These are phyloP conservation scores for Metschnikowia bowlesiae DNA, from an alignment of 805 yeast genomes.

Conservation along the genomic window DNA sequence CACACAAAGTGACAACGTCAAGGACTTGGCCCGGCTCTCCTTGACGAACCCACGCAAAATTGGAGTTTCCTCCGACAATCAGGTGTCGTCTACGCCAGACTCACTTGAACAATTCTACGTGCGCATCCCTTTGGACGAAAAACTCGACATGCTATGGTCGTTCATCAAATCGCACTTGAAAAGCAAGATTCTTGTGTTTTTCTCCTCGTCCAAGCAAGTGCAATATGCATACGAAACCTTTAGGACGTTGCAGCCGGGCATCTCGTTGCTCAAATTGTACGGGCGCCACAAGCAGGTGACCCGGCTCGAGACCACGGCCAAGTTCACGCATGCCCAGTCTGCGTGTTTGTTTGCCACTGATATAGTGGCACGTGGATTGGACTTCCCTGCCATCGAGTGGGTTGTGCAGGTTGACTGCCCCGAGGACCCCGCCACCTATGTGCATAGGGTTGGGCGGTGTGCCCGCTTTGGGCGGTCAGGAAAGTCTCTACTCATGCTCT, in stretches of 20 bases:
- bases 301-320: conserved; percentile 73
- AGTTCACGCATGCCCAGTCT: conserved; percentile 72
- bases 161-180: conserved; percentile 81
- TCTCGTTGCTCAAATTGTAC: conserved; percentile 76
- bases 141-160: conserved; percentile 80
- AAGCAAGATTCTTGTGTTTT: conserved; percentile 73
- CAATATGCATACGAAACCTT: conserved; percentile 85
- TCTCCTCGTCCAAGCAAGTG: conserved; percentile 86
- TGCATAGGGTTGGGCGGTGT: conserved; percentile 86
- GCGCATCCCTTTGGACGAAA: conserved; percentile 67
- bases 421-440: conserved; percentile 83
- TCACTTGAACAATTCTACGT: conserved; percentile 81
- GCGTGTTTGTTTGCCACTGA: conserved; percentile 87
- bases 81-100: conserved; percentile 73
- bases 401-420: conserved; percentile 92
- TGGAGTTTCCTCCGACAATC: conserved; percentile 38
- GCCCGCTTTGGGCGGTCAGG: conserved; percentile 87
- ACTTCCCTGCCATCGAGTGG: conserved; percentile 92
- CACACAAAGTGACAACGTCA: conserved; percentile 79
- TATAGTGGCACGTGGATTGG: conserved; percentile 88
- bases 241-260: conserved; percentile 87
- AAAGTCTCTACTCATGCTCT: conserved; percentile 72
- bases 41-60: conserved; percentile 53
- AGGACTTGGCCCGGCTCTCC: conserved; percentile 78
- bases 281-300: conserved; percentile 92